Conservation (phyloP, 257 asterid genomes). For the Thymus quinquecostatus region DNA sequence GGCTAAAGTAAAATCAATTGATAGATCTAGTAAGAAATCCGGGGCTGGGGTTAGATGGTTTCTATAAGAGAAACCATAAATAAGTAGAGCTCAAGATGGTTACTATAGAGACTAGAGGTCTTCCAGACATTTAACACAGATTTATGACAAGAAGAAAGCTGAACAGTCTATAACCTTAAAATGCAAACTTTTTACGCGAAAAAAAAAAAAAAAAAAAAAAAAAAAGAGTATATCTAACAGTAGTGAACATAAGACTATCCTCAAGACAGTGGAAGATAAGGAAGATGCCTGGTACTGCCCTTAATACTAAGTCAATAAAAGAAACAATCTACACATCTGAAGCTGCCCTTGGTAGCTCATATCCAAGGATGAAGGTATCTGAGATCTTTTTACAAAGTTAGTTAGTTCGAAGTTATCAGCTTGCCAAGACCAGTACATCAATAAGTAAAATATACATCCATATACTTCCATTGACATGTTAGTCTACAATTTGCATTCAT, state of each 20-base stretch:
- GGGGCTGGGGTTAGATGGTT: no score
- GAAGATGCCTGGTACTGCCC: background rate
- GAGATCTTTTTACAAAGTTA: slow-evolving; percentile 11
- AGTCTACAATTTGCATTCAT: background rate
- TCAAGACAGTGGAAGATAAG: background rate
- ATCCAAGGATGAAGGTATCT: slow-evolving; percentile 2
- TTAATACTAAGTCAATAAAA: background rate
- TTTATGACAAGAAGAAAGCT: background rate
- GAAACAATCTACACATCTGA: background rate
- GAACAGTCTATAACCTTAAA: background rate
- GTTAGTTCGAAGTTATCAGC: background rate
- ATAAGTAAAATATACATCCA: background rate
- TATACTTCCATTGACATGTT: slow-evolving; percentile 13
- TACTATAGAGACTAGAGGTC: background rate
- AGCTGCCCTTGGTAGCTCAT: slow-evolving; percentile 13
- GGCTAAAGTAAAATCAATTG: background rate
- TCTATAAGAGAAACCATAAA: background rate
- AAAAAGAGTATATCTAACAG: background rate
- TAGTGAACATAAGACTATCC: background rate
- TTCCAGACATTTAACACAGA: background rate
- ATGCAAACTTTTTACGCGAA: background rate
- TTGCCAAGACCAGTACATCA: slow-evolving; percentile 13
- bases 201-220: background rate
- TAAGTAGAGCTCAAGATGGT: background rate
- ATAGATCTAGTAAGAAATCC: background rate